phyloP scores from a whole-genome alignment of 2,329 filamentous ascomycete species.

The Talaromyces sp. region DNA sequence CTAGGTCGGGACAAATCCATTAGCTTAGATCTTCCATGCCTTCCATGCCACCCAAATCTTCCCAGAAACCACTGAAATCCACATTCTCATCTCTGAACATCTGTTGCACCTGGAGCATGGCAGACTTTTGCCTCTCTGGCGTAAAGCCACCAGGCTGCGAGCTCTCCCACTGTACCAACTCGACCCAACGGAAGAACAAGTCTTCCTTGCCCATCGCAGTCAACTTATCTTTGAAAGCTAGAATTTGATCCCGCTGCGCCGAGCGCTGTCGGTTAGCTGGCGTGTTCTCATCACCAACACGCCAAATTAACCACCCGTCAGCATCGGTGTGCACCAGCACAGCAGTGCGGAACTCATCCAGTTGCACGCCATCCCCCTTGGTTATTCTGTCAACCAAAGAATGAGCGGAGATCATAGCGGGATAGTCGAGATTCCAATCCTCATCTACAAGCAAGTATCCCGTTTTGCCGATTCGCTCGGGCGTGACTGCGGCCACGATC shows the following conservation, averaged over 20 bases:
- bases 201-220: constrained; percentile 79
- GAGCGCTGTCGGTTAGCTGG: constrained; percentile 43
- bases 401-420: constrained; percentile 74
- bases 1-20: neutral
- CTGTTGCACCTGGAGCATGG: constrained; percentile 72
- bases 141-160: constrained; percentile 78
- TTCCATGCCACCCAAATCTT: constrained; percentile 66
- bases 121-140: constrained; percentile 69
- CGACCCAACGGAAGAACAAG: constrained; percentile 89
- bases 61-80: constrained; percentile 82
- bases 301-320: constrained; percentile 70
- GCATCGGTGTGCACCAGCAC: constrained; percentile 70
- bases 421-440: constrained; percentile 87
- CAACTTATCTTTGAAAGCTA: constrained; percentile 77
- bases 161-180: constrained; percentile 86
- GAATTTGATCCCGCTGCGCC: constrained; percentile 65
- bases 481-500: constrained; percentile 70
- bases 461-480: constrained; percentile 73
- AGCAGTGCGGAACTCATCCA: constrained; percentile 71
- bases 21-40: constrained; percentile 41
- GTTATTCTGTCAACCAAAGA: constrained; percentile 60
- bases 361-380: constrained; percentile 39
- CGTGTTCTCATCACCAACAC: constrained; percentile 60
- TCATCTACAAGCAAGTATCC: constrained; percentile 84
- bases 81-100: constrained; percentile 75